These are phyloP conservation scores for Neurospora tetrasperma DNA, from an alignment of 495 filamentous ascomycete genomes.

Conservation along the genomic window DNA sequence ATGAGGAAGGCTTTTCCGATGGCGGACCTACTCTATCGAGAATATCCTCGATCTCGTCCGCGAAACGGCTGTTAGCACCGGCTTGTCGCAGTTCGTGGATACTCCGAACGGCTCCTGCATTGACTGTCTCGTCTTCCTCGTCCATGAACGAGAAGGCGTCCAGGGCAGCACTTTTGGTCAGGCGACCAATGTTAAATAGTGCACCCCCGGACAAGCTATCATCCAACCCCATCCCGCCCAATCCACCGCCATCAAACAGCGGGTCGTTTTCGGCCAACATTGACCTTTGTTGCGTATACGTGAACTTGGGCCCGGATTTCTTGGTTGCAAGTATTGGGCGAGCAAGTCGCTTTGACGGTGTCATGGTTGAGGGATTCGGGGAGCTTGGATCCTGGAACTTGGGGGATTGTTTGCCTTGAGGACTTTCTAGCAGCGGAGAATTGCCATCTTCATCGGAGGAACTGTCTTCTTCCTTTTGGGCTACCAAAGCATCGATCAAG, in stretches of 20 bases:
- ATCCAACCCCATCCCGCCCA: slow-evolving; percentile 20
- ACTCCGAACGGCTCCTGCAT: slow-evolving; percentile 55
- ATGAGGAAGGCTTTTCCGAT: slow-evolving; percentile 35
- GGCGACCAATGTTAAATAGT: slow-evolving; percentile 28
- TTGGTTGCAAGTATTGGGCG: slow-evolving; percentile 13
- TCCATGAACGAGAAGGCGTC: slow-evolving; percentile 23
- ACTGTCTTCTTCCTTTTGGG: slow-evolving; percentile 23
- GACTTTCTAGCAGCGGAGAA: slow-evolving; percentile 1
- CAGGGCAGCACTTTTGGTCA: slow-evolving; percentile 23
- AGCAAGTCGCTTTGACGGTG: slow-evolving; percentile 3
- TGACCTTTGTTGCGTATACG: slow-evolving; percentile 40
- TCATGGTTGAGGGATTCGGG: not conserved
- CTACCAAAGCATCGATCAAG: slow-evolving; percentile 45
- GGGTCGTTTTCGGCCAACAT: slow-evolving; percentile 36
- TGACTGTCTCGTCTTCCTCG: slow-evolving; percentile 46
- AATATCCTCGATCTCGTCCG: slow-evolving; percentile 69
- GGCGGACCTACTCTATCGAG: slow-evolving; percentile 70
- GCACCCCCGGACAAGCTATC: slow-evolving; percentile 23
- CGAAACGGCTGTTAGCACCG: slow-evolving; percentile 72
- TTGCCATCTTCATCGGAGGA: slow-evolving; percentile 13
- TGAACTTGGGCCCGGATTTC: slow-evolving; percentile 27
- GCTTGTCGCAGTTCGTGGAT: slow-evolving; percentile 86
- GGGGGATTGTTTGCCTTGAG: not conserved
- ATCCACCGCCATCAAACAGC: slow-evolving; percentile 15
- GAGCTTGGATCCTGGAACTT: slow-evolving; percentile 10